These are phyloP conservation scores for Magnusiomyces paraingens DNA, from an alignment of 1,139 yeast genomes.

Conservation along the genomic window DNA sequence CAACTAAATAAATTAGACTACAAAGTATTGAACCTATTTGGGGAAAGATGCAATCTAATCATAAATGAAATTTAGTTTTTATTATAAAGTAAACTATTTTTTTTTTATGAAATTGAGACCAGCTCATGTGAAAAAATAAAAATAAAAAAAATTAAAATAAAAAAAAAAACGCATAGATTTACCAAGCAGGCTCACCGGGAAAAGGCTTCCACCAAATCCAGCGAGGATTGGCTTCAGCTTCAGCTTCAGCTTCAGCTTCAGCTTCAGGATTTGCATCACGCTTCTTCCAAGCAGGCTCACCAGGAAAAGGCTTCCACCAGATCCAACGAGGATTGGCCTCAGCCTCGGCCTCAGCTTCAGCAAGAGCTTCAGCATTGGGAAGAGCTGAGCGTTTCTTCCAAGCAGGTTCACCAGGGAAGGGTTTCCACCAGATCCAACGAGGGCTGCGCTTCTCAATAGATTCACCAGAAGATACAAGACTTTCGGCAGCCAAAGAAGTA, in stretches of 20 bases:
- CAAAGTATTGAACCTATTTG: too few relatives aligned
- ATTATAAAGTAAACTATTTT: too few relatives aligned
- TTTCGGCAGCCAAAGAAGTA: not conserved
- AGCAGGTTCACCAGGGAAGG: not conserved
- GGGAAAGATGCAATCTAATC: too few relatives aligned
- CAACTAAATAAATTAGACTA: too few relatives aligned
- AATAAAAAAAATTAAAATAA: too few relatives aligned
- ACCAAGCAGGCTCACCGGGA: not conserved
- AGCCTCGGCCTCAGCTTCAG: conserved; percentile 1
- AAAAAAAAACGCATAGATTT: not conserved
- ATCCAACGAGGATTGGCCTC: not conserved
- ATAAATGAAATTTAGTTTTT: too few relatives aligned
- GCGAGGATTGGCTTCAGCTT: not conserved
- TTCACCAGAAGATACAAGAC: too few relatives aligned
- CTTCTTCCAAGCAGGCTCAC: conserved; percentile 1
- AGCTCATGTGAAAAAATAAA: too few relatives aligned
- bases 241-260: not conserved
- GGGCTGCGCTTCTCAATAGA: not conserved
- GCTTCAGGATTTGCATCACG: conserved; percentile 1
- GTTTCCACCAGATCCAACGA: not conserved
- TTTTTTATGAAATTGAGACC: too few relatives aligned
- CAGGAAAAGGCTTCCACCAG: not conserved
- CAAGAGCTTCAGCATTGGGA: not conserved
- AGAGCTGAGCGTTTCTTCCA: not conserved
- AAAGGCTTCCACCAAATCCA: not conserved